These are phyloP conservation scores for Ustilago vetiveriae DNA, from an alignment of 1,284 basidiomycete species.

Conservation along the genomic window DNA sequence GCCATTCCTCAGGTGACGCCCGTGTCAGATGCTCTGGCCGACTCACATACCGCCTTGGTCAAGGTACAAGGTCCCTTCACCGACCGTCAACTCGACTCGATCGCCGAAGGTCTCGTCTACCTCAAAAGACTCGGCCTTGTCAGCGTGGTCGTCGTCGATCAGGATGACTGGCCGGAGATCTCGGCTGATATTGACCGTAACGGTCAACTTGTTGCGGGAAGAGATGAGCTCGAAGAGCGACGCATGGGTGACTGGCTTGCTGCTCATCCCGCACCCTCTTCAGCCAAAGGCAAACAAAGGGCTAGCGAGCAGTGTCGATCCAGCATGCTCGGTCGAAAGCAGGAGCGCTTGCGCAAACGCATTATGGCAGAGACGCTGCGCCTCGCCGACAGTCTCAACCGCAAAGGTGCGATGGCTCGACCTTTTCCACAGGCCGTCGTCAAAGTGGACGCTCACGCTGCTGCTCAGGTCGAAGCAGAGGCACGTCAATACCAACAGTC, in stretches of 20 bases:
- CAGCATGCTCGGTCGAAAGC: constrained; percentile 30
- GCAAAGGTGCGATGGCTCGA: constrained; percentile 83
- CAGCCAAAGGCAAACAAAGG: constrained; percentile 25
- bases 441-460: constrained; percentile 47
- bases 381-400: constrained; percentile 83
- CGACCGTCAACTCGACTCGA: constrained; percentile 91
- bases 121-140: constrained; percentile 94
- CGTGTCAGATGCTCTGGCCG: constrained; percentile 36
- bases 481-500: constrained; percentile 18
- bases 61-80: constrained; percentile 97
- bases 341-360: constrained; percentile 72
- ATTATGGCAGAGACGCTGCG: constrained; percentile 74
- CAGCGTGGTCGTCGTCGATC: constrained; percentile 91
- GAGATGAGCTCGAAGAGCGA: constrained; percentile 45
- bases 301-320: constrained; percentile 7
- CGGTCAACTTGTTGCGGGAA: constrained; percentile 36
- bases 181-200: constrained; percentile 40
- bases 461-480: constrained; percentile 32
- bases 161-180: constrained; percentile 76
- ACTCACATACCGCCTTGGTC: constrained; percentile 83
- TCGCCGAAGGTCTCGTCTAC: constrained; percentile 91
- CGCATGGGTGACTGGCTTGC: constrained; percentile 56
- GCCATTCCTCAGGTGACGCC: constrained; percentile 42
- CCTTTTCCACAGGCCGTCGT: constrained; percentile 72
- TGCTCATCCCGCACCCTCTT: constrained; percentile 25